A percentile compares a stretch with the other conserved stretches of the same genome.
phyloP scores from a whole-genome alignment of 1,284 basidiomycete species.

The Phlebopus sp. region DNA sequence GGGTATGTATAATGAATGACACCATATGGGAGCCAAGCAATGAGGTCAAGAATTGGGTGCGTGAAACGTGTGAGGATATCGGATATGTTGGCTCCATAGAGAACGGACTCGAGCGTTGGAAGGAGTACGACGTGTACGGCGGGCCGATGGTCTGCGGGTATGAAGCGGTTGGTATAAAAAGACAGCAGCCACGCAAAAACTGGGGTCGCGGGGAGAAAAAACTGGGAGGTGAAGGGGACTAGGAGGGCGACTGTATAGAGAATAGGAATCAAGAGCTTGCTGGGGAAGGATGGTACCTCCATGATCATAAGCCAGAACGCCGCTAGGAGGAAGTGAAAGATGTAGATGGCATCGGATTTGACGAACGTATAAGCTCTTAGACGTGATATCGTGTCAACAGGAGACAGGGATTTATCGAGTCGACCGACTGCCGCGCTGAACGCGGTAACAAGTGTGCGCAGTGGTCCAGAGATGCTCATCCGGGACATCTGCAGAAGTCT shows the following conservation, averaged over 20 bases:
- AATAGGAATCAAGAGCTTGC: slow-evolving; percentile 81
- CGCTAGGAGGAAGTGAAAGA: slow-evolving; percentile 65
- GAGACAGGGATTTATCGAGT: slow-evolving; percentile 76
- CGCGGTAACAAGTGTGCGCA: slow-evolving; percentile 33
- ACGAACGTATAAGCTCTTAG: slow-evolving; percentile 63
- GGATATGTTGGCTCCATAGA: slow-evolving; percentile 96
- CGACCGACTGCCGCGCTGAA: slow-evolving; percentile 60
- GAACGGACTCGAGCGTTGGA: slow-evolving; percentile 90
- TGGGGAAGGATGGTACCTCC: slow-evolving; percentile 64
- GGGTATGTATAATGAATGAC: slow-evolving; percentile 87
- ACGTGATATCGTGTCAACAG: slow-evolving; percentile 63
- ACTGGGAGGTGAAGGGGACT: slow-evolving; percentile 88
- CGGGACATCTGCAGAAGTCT: slow-evolving; percentile 1
- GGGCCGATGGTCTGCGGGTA: slow-evolving; percentile 74
- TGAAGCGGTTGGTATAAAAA: slow-evolving; percentile 86
- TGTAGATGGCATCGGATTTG: slow-evolving; percentile 56
- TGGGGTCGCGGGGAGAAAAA: slow-evolving; percentile 88
- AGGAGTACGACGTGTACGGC: slow-evolving; percentile 89
- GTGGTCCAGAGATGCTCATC: background rate
- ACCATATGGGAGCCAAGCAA: slow-evolving; percentile 97
- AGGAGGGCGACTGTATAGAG: slow-evolving; percentile 70
- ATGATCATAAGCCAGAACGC: slow-evolving; percentile 80
- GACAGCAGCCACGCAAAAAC: slow-evolving; percentile 83
- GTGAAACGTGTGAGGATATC: slow-evolving; percentile 95
- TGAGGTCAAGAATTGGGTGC: slow-evolving; percentile 86